Percentiles rank a stretch among this genome's conserved stretches.
phyloP scores from a whole-genome alignment of 805 yeast genomes.

The Pichia californica region DNA sequence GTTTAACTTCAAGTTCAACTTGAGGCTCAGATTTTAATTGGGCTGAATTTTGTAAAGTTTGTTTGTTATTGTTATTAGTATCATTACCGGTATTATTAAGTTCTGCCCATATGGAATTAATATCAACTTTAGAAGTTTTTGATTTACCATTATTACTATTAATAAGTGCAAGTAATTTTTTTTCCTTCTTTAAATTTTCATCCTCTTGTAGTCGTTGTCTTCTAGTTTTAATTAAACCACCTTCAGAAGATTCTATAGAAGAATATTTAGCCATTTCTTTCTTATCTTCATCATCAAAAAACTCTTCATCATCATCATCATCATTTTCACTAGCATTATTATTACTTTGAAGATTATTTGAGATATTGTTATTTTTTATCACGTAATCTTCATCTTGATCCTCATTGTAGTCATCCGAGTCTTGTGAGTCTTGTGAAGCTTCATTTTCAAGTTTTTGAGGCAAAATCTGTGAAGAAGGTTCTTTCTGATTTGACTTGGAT shows the following conservation, averaged over 20 bases:
- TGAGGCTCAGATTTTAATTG: too few species aligned
- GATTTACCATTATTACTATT: constrained; percentile 20
- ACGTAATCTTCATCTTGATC: constrained; percentile 55
- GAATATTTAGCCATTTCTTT: constrained; percentile 36
- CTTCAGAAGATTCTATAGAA: constrained; percentile 39
- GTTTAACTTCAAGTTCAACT: too few species aligned
- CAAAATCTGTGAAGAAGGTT: too few species aligned
- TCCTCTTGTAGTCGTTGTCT: constrained; percentile 11
- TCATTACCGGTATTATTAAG: constrained; percentile 31
- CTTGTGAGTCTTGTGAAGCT: not conserved
- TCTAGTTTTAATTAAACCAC: constrained; percentile 17
- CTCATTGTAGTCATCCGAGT: constrained; percentile 42
- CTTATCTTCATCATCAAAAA: constrained; percentile 17
- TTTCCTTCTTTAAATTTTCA: constrained; percentile 5
- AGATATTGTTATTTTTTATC: constrained; percentile 24
- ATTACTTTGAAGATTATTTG: constrained; percentile 2
- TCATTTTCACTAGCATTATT: constrained; percentile 30
- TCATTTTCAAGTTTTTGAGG: too few species aligned
- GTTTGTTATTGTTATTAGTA: too few species aligned
- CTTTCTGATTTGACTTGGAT: too few species aligned
- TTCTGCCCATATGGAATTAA: constrained; percentile 50
- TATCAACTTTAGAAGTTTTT: constrained; percentile 27
- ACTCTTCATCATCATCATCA: constrained; percentile 27
- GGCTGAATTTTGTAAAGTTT: too few species aligned
- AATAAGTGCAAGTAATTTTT: constrained; percentile 8